These are phyloP conservation scores for Colletotrichum spinosum DNA, from an alignment of 2,329 filamentous ascomycete genomes.

Conservation along the genomic window DNA sequence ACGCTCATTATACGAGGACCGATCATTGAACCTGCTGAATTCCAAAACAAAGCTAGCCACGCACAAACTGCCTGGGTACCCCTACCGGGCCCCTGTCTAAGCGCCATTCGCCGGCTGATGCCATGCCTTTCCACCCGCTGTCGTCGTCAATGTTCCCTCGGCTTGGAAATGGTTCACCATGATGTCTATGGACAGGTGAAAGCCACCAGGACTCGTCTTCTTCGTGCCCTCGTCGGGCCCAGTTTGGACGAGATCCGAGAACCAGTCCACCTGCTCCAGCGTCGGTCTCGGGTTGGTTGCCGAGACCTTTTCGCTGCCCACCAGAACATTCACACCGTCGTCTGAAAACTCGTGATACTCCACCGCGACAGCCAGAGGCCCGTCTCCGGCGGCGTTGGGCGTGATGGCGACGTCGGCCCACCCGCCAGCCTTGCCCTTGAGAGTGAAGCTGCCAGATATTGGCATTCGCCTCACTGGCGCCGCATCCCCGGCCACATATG, in stretches of 20 bases:
- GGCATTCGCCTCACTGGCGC: background rate
- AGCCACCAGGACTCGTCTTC: constrained; percentile 51
- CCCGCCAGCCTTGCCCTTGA: constrained; percentile 37
- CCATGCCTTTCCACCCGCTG: constrained; percentile 49
- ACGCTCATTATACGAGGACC: background rate
- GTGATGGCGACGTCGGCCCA: constrained; percentile 40
- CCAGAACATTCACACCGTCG: constrained; percentile 46
- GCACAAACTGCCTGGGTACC: background rate
- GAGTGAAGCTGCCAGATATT: constrained; percentile 37
- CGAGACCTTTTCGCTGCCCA: constrained; percentile 50
- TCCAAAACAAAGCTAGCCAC: background rate
- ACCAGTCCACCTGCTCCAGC: constrained; percentile 49
- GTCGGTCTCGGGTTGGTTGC: constrained; percentile 39
- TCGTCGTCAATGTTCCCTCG: constrained; percentile 53
- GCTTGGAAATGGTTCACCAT: constrained; percentile 53
- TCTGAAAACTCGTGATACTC: constrained; percentile 52
- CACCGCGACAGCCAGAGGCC: constrained; percentile 45
- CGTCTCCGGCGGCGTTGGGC: constrained; percentile 8
- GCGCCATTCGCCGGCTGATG: constrained; percentile 52
- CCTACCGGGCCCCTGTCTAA: constrained; percentile 23
- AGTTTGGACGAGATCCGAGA: constrained; percentile 50
- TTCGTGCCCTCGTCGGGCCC: constrained; percentile 48
- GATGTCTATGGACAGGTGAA: constrained; percentile 53
- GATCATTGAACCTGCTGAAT: background rate
- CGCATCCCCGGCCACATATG: constrained; percentile 12